phyloP scores from a whole-genome alignment of 2,329 filamentous ascomycete species.

The Aspergillus sp. region DNA sequence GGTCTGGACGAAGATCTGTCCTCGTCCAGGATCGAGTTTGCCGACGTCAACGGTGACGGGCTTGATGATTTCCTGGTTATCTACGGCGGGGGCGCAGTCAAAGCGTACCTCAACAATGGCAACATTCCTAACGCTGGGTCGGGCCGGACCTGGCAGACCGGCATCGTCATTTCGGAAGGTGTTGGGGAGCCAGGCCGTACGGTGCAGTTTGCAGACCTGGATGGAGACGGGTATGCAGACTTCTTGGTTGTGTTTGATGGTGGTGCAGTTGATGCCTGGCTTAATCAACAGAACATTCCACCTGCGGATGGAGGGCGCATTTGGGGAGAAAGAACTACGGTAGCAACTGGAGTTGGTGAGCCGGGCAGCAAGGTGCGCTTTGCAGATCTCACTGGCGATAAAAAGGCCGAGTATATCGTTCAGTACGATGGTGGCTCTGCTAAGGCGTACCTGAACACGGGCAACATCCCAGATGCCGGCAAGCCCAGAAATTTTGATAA shows the following conservation, averaged over 20 bases:
- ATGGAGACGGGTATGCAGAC: not conserved
- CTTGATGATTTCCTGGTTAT: not conserved
- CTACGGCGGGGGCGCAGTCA: not conserved
- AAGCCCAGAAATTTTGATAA: not conserved
- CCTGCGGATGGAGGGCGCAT: not conserved
- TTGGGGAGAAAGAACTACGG: not conserved
- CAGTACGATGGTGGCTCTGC: not conserved
- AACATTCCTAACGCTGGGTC: not conserved
- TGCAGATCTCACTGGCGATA: conserved; percentile 2
- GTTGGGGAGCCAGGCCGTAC: not conserved
- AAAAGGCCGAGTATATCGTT: not conserved
- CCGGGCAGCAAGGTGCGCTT: not conserved
- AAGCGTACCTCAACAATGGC: not conserved
- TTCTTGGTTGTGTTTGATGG: not conserved
- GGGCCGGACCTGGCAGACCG: not conserved
- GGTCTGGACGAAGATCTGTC: not conserved
- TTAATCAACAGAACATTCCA: not conserved
- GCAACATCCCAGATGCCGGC: not conserved
- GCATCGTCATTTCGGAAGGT: not conserved
- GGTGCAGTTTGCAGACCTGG: not conserved
- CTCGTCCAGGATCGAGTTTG: not conserved
- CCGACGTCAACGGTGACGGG: not conserved
- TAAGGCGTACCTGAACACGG: not conserved
- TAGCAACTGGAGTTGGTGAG: not conserved
- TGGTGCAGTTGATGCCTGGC: not conserved